A percentile compares a stretch with the other conserved stretches of the same genome.
Conservation (phyloP, 306 rosid genomes). For the Cucurbita maxima region DNA sequence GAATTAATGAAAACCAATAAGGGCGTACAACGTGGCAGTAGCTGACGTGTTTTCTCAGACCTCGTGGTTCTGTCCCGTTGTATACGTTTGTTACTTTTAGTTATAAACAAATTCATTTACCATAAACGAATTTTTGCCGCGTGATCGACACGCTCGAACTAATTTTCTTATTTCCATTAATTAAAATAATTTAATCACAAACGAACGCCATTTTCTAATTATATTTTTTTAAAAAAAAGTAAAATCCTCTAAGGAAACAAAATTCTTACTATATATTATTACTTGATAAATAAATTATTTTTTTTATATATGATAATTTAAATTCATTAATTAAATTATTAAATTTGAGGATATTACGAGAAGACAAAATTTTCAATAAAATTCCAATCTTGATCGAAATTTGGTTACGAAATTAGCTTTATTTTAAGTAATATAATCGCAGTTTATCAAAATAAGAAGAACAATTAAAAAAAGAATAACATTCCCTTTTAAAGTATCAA, state of each 20-base stretch:
- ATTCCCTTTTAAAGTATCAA: background rate
- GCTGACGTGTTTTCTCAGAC: background rate
- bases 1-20: background rate
- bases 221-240: background rate
- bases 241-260: background rate
- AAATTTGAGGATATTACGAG: too few relatives aligned
- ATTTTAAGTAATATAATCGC: background rate
- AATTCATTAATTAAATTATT: too few relatives aligned
- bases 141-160: background rate
- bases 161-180: background rate
- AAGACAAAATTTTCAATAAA: too few relatives aligned
- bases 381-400: too few relatives aligned
- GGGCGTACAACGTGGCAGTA: background rate
- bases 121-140: background rate
- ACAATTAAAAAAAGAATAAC: background rate
- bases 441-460: background rate
- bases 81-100: constrained; percentile 1
- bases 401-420: too few relatives aligned
- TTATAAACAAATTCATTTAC: background rate
- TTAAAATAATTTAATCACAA: background rate
- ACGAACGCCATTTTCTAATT: background rate
- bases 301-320: too few relatives aligned
- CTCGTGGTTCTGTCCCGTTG: background rate
- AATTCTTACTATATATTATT: background rate
- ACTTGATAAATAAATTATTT: background rate